phyloP scores from a whole-genome alignment of 257 asterid species.

The Nicotiana tabacum region DNA sequence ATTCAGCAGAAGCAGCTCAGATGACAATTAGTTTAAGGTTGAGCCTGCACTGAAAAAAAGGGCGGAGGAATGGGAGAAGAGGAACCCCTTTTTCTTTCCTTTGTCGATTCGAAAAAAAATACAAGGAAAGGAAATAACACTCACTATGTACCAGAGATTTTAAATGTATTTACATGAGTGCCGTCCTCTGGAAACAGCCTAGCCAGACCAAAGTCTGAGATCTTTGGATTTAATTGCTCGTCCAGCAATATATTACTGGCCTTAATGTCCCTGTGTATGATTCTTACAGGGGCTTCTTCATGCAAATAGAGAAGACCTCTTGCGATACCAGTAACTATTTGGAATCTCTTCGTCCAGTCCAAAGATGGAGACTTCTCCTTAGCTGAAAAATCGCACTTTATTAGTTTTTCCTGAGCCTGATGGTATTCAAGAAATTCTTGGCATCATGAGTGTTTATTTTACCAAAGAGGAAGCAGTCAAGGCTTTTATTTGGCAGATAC shows the following conservation, averaged over 20 bases:
- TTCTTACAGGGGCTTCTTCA: slow-evolving; percentile 85
- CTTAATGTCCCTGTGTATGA: slow-evolving; percentile 81
- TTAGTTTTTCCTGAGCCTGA: slow-evolving; percentile 13
- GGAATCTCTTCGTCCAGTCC: slow-evolving; percentile 59
- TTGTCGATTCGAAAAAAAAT: not conserved
- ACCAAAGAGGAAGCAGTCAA: slow-evolving; percentile 81
- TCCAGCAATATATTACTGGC: slow-evolving; percentile 87
- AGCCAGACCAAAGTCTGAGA: slow-evolving; percentile 85
- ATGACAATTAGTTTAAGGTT: not conserved
- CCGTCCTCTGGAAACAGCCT: slow-evolving; percentile 81
- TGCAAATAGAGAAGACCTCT: slow-evolving; percentile 85
- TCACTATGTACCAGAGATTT: slow-evolving; percentile 79
- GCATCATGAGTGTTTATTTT: slow-evolving; percentile 7
- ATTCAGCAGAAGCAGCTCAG: slow-evolving; percentile 8
- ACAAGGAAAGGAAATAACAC: slow-evolving; percentile 16
- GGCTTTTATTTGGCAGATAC: slow-evolving; percentile 76
- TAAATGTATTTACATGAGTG: slow-evolving; percentile 67
- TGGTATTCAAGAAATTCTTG: not conserved
- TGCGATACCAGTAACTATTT: slow-evolving; percentile 55
- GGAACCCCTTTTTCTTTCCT: not conserved
- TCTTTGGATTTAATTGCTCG: slow-evolving; percentile 69
- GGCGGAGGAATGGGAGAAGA: not conserved
- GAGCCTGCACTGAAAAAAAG: not conserved
- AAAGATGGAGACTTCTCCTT: slow-evolving; percentile 39
- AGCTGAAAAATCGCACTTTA: slow-evolving; percentile 36